A percentile compares a stretch with the other conserved stretches of the same genome.
Evolutionary conservation across 208 protist genomes (phyloP).

Genomic region (Acanthamoeba culbertsoni): DNA sequence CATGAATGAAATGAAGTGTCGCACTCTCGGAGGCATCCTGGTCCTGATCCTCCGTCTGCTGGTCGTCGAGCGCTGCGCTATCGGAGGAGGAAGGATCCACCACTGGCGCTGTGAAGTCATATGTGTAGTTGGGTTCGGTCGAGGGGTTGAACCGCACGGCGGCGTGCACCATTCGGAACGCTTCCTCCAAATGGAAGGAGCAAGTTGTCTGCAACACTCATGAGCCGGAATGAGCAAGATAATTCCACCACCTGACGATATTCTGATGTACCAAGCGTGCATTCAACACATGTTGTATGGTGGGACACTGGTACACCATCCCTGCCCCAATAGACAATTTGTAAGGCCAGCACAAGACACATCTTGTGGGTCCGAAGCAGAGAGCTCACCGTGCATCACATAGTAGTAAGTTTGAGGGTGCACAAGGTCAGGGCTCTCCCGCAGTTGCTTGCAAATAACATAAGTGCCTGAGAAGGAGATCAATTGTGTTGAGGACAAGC

Average conservation of each 20-base stretch:
- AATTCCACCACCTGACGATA: neutral
- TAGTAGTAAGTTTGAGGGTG: slow-evolving; percentile 9
- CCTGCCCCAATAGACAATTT: neutral
- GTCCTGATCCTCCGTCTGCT: neutral
- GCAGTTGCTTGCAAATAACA: slow-evolving; percentile 11
- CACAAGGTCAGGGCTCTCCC: neutral
- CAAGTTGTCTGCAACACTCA: slow-evolving; percentile 14
- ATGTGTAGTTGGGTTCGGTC: neutral
- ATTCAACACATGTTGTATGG: neutral
- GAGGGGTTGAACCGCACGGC: slow-evolving; percentile 25
- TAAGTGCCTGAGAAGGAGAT: neutral
- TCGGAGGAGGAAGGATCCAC: neutral
- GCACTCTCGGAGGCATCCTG: neutral
- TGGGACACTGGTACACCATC: slow-evolving; percentile 17
- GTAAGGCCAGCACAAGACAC: too few species aligned
- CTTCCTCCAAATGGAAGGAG: neutral
- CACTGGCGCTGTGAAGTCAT: neutral
- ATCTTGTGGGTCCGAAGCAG: neutral
- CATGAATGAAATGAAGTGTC: neutral
- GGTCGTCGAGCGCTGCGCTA: neutral
- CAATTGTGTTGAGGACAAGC: neutral
- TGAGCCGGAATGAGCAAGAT: neutral
- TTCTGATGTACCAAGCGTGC: neutral
- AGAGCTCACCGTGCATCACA: neutral
- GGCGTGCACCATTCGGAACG: neutral